Conservation (phyloP, 306 rosid species). For the Trichosanthes truncata region DNA sequence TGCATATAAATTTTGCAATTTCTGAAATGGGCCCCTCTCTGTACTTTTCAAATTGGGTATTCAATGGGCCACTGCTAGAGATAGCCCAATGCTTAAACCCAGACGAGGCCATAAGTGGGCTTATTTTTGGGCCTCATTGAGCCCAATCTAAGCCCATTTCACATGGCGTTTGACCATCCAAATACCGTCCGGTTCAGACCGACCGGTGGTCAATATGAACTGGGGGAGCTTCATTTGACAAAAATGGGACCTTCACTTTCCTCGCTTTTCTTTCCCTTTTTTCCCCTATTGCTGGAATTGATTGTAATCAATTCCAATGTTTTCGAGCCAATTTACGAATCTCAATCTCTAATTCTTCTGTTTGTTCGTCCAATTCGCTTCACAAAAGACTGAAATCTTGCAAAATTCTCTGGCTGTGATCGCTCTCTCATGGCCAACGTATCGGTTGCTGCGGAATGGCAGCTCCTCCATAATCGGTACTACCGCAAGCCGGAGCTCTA, state of each 20-base stretch:
- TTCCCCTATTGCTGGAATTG: neutral
- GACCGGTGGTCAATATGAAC: neutral
- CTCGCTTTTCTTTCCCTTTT: neutral
- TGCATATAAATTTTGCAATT: neutral
- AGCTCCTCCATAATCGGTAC: slow-evolving; percentile 85
- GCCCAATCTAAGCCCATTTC: neutral
- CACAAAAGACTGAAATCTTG: neutral
- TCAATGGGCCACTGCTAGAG: neutral
- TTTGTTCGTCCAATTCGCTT: neutral
- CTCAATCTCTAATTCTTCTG: neutral
- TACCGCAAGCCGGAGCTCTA: slow-evolving; percentile 82
- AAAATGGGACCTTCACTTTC: neutral
- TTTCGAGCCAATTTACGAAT: neutral
- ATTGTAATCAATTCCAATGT: neutral
- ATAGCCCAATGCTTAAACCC: neutral
- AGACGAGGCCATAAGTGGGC: neutral
- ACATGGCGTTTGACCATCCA: neutral
- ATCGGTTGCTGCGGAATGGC: slow-evolving; percentile 98
- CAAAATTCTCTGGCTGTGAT: neutral
- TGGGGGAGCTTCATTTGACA: neutral
- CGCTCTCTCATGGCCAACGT: slow-evolving; percentile 57
- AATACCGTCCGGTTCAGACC: neutral
- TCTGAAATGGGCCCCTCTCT: neutral
- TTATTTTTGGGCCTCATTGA: neutral
- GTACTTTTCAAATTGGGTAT: neutral